Conservation (phyloP, 202 grass and related monocot genomes). For the Setaria viridis region DNA sequence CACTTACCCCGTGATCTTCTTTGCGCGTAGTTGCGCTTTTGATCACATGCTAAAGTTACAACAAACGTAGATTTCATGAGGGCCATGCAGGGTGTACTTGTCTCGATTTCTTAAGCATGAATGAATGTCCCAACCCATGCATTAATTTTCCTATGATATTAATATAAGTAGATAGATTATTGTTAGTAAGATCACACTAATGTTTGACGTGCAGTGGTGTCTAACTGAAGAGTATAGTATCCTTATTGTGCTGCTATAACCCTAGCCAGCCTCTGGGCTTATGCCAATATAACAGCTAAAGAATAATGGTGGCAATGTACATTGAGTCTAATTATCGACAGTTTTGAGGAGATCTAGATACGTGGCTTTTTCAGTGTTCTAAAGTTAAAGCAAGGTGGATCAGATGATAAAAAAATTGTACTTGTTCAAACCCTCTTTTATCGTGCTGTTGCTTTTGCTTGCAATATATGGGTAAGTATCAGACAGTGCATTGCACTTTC, state of each 20-base stretch:
- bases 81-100: conserved; percentile 45
- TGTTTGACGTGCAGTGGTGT: neutral
- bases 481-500: conserved; percentile 30
- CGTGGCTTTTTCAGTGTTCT: conserved; percentile 15
- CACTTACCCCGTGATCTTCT: conserved; percentile 27
- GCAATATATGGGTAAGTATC: conserved; percentile 28
- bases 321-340: neutral
- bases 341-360: neutral
- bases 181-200: neutral
- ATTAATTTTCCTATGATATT: conserved; percentile 11
- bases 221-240: neutral
- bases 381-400: conserved; percentile 46
- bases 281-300: neutral
- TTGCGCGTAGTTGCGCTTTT: conserved; percentile 36
- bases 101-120: neutral
- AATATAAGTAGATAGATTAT: neutral
- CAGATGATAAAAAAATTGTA: conserved; percentile 43
- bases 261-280: neutral
- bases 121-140: neutral
- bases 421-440: conserved; percentile 44
- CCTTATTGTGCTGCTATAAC: neutral
- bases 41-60: conserved; percentile 59
- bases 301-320: neutral
- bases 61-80: conserved; percentile 37
- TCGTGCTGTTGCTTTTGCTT: conserved; percentile 41